Evolutionary conservation across 495 filamentous ascomycete genomes (phyloP).

Genomic region (Neurospora sp.): DNA sequence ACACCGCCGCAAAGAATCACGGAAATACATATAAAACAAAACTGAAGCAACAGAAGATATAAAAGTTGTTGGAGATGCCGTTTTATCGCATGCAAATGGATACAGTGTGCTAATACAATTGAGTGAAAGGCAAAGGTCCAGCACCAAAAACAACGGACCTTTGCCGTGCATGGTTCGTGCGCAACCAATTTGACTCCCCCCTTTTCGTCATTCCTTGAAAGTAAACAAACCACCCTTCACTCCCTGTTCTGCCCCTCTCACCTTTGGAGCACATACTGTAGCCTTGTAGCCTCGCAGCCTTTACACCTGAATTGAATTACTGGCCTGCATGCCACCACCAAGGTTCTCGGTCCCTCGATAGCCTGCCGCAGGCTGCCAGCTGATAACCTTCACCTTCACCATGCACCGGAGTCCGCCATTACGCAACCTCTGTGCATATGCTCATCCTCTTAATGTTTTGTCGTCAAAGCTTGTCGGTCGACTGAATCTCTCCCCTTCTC

Average conservation of each 20-base stretch:
- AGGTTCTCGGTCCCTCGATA: background rate
- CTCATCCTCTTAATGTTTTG: background rate
- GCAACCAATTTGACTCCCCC: background rate
- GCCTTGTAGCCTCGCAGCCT: background rate
- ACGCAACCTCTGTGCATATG: background rate
- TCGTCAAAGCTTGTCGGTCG: background rate
- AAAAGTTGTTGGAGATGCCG: background rate
- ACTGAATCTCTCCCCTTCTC: background rate
- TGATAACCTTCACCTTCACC: background rate
- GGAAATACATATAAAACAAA: background rate
- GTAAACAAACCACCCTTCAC: background rate
- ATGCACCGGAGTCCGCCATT: background rate
- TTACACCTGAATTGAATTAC: background rate
- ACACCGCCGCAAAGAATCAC: background rate
- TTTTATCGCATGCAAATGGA: background rate
- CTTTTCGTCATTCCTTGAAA: background rate
- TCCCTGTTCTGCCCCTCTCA: background rate
- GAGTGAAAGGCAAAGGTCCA: background rate
- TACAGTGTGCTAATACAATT: background rate
- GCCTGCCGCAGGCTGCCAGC: background rate
- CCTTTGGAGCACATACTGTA: background rate
- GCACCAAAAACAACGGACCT: background rate
- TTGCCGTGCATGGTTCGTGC: background rate
- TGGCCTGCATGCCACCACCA: background rate
- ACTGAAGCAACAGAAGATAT: too few species aligned